Percentiles rank a stretch among this genome's conserved stretches.
phyloP scores from a whole-genome alignment of 805 yeast genomes.

The Spathaspora sp. region DNA sequence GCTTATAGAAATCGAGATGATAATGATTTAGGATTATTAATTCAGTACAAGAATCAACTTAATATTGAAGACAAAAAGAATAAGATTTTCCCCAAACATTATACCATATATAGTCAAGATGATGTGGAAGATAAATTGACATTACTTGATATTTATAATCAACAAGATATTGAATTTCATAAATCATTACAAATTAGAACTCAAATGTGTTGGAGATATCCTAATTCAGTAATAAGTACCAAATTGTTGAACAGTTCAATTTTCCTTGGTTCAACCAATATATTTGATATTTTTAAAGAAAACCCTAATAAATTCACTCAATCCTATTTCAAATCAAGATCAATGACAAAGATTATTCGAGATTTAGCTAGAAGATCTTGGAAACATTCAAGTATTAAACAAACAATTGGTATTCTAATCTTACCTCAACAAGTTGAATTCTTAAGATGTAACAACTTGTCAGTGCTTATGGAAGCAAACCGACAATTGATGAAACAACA shows the following conservation, averaged over 20 bases:
- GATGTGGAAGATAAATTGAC: constrained; percentile 26
- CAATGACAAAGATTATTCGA: constrained; percentile 68
- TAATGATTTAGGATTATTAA: constrained; percentile 66
- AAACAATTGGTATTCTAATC: constrained; percentile 64
- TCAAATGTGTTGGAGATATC: constrained; percentile 86
- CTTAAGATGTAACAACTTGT: constrained; percentile 71
- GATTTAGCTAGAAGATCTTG: constrained; percentile 90
- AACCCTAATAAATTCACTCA: constrained; percentile 30
- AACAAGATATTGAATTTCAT: constrained; percentile 63
- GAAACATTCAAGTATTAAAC: constrained; percentile 62
- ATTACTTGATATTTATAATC: constrained; percentile 70
- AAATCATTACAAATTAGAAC: constrained; percentile 76
- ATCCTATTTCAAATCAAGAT: constrained; percentile 39
- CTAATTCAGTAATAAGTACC: constrained; percentile 73
- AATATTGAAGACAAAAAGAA: constrained; percentile 76
- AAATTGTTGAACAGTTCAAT: constrained; percentile 72
- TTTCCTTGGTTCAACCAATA: constrained; percentile 41
- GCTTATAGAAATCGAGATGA: constrained; percentile 72
- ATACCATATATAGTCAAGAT: constrained; percentile 58
- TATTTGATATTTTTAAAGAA: constrained; percentile 48
- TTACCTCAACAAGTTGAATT: constrained; percentile 70
- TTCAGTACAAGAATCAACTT: constrained; percentile 70
- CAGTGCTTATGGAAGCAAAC: constrained; percentile 87
- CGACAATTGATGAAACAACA: constrained; percentile 66
- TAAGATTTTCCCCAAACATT: constrained; percentile 55